Conservation (phyloP, 2,329 filamentous ascomycete genomes). For the Neofusicoccum cordaticola region DNA sequence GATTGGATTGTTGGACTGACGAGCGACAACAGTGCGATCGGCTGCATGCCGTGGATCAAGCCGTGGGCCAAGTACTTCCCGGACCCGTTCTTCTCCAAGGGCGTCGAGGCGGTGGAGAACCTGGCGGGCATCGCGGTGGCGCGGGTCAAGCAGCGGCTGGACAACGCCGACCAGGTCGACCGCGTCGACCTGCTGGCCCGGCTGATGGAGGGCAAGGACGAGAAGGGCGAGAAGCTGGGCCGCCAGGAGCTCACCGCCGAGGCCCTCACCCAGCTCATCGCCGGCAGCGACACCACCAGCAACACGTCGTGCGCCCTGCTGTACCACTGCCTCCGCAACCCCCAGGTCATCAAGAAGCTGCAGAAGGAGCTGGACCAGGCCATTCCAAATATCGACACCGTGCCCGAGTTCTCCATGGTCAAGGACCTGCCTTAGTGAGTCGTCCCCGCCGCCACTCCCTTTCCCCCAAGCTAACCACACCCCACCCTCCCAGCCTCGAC, state of each 20-base stretch:
- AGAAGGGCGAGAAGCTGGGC: constrained; percentile 71
- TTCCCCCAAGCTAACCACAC: too few species aligned
- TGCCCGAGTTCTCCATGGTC: constrained; percentile 71
- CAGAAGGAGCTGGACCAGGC: constrained; percentile 71
- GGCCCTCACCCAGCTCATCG: constrained; percentile 83
- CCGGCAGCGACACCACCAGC: constrained; percentile 72
- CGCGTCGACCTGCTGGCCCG: constrained; percentile 78
- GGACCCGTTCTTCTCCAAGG: constrained; percentile 76
- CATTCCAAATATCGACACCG: constrained; percentile 59
- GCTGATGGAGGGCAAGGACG: constrained; percentile 82
- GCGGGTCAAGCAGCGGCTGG: constrained; percentile 70
- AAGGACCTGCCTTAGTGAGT: constrained; percentile 67
- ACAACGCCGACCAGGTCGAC: constrained; percentile 60
- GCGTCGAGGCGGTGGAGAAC: constrained; percentile 71
- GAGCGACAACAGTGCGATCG: constrained; percentile 55
- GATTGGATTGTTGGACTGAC: background rate
- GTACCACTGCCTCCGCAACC: constrained; percentile 69
- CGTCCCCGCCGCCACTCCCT: too few species aligned
- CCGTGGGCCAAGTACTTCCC: constrained; percentile 78
- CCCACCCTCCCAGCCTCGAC: constrained; percentile 48
- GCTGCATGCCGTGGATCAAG: constrained; percentile 70
- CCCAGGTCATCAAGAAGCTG: constrained; percentile 68
- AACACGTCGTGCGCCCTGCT: constrained; percentile 82
- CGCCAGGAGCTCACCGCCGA: constrained; percentile 82
- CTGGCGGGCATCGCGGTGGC: constrained; percentile 86